Evolutionary conservation across 306 rosid genomes (phyloP).

Genomic region (Fragaria vesca): DNA sequence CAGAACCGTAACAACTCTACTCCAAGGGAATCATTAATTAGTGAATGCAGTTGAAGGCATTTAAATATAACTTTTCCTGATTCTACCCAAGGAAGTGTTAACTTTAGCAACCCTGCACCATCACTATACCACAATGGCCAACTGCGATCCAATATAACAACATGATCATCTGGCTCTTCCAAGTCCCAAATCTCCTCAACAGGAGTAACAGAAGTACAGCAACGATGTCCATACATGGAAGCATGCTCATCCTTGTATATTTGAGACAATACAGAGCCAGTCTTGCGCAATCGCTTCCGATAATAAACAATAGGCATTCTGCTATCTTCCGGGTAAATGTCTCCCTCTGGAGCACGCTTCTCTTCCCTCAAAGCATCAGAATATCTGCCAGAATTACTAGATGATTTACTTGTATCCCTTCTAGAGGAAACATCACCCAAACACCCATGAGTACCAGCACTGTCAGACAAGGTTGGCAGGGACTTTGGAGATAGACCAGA

Average conservation of each 20-base stretch:
- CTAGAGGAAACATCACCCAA: conserved; percentile 30
- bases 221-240: conserved; percentile 29
- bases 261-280: conserved; percentile 37
- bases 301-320: conserved; percentile 74
- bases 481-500: conserved; percentile 39
- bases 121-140: conserved; percentile 56
- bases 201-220: conserved; percentile 27
- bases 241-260: conserved; percentile 30
- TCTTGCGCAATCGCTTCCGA: conserved; percentile 65
- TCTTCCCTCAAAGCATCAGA: conserved; percentile 38
- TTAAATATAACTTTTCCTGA: conserved; percentile 45
- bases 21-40: conserved; percentile 39
- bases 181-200: conserved; percentile 26
- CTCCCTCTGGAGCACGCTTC: conserved; percentile 40
- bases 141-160: conserved; percentile 28
- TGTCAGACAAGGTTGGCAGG: conserved; percentile 44
- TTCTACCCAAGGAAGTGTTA: conserved; percentile 38
- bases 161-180: conserved; percentile 28
- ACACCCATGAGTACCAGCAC: conserved; percentile 31
- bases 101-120: conserved; percentile 47
- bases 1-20: conserved; percentile 46
- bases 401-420: conserved; percentile 35
- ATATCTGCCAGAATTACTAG: conserved; percentile 42
- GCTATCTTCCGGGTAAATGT: conserved; percentile 38
- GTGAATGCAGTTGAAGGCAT: conserved; percentile 39